These are phyloP conservation scores for Moricandia arvensis DNA, from an alignment of 345 rosid species.

Conservation along the genomic window DNA sequence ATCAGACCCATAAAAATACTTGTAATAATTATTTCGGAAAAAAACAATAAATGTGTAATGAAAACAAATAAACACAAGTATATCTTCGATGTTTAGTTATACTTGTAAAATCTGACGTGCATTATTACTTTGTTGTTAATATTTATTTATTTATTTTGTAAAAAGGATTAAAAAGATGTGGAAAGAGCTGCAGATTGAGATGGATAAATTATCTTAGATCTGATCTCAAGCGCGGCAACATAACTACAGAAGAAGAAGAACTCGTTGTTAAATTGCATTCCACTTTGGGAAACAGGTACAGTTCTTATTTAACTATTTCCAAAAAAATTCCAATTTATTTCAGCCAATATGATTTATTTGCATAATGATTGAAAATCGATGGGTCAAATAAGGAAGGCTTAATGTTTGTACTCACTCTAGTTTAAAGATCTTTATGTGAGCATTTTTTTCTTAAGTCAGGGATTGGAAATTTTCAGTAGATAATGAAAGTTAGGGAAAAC, in stretches of 20 bases:
- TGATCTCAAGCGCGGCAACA: conserved; percentile 79
- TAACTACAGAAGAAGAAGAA: conserved; percentile 62
- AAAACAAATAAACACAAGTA: not conserved
- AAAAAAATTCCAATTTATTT: not conserved
- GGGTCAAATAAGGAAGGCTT: not conserved
- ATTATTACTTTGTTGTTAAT: not conserved
- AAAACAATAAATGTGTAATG: not conserved
- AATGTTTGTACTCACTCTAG: not conserved
- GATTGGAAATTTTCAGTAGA: not conserved
- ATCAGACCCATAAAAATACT: not conserved
- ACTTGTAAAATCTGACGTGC: not conserved
- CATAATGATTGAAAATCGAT: not conserved
- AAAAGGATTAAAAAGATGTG: conserved; percentile 75
- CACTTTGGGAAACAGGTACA: conserved; percentile 72
- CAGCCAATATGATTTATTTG: not conserved
- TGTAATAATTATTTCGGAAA: not conserved
- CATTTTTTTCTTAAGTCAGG: not conserved
- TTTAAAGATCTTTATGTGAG: not conserved
- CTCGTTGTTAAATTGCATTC: conserved; percentile 60
- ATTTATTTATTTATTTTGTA: not conserved
- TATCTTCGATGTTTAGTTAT: not conserved
- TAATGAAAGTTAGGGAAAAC: too few relatives aligned
- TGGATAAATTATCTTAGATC: conserved; percentile 82
- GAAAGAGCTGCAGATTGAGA: conserved; percentile 87
- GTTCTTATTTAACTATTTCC: not conserved